Conservation (phyloP, 176 grass and related monocot genomes). For the Hordeum vulgare region DNA sequence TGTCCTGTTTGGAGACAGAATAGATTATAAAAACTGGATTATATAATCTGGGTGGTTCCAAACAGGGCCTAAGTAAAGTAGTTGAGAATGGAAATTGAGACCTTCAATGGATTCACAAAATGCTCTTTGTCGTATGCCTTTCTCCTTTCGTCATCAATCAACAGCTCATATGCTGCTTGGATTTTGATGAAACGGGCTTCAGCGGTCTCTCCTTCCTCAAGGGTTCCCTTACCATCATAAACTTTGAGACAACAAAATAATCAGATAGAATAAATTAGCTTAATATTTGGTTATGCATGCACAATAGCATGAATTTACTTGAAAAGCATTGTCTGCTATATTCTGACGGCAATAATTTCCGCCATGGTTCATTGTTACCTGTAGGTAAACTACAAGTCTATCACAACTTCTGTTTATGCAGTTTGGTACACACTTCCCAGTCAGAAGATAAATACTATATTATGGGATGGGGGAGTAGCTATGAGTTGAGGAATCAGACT, state of each 20-base stretch:
- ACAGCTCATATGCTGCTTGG: slow-evolving; percentile 96
- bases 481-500: not conserved
- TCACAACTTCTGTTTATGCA: not conserved
- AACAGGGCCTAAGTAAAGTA: too few species aligned
- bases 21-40: too few species aligned
- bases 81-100: slow-evolving; percentile 11
- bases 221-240: slow-evolving; percentile 87
- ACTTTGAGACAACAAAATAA: slow-evolving; percentile 48
- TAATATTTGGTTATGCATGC: not conserved
- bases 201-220: slow-evolving; percentile 93
- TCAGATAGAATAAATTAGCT: slow-evolving; percentile 17
- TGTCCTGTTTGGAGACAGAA: too few species aligned
- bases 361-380: not conserved
- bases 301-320: slow-evolving; percentile 8
- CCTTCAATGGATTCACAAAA: slow-evolving; percentile 95
- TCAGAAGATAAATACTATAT: not conserved
- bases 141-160: slow-evolving; percentile 83
- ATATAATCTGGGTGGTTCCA: too few species aligned
- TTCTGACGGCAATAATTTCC: not conserved
- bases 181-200: slow-evolving; percentile 98
- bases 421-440: not conserved
- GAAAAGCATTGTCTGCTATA: not conserved
- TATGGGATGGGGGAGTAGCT: not conserved
- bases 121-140: slow-evolving; percentile 73
- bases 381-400: not conserved